Evolutionary conservation across 345 rosid species (phyloP).

Genomic region (Salix viminalis): DNA sequence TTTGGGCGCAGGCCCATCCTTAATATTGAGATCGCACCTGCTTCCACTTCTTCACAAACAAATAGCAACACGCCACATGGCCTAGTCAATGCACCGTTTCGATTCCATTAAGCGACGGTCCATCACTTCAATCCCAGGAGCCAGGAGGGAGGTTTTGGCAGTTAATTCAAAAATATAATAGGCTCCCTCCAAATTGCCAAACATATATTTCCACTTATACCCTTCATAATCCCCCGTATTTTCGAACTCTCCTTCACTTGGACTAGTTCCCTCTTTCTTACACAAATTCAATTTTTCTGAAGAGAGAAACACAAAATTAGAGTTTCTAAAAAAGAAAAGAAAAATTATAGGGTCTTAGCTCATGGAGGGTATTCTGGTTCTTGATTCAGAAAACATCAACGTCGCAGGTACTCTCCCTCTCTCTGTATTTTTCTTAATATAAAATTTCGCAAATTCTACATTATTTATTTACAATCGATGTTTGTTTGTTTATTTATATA

Average conservation of each 20-base stretch:
- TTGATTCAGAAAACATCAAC: not conserved
- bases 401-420: conserved; percentile 12
- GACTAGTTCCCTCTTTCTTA: not conserved
- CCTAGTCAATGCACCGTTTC: not conserved
- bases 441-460: not conserved
- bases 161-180: not conserved
- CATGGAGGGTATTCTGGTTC: conserved; percentile 16
- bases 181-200: not conserved
- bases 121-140: not conserved
- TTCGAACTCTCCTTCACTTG: not conserved
- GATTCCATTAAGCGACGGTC: not conserved
- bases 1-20: not conserved
- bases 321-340: not conserved
- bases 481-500: not conserved
- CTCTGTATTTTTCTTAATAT: not conserved
- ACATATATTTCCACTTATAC: not conserved
- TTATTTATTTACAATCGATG: not conserved
- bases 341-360: conserved; percentile 6
- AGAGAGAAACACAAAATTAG: not conserved
- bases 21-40: too few species aligned
- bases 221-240: not conserved
- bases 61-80: not conserved
- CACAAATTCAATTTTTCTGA: not conserved
- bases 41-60: not conserved
- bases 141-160: not conserved